Evolutionary conservation across 31 red algal genomes (phyloP).

Genomic region (Odonthalia washingtoniensis): DNA sequence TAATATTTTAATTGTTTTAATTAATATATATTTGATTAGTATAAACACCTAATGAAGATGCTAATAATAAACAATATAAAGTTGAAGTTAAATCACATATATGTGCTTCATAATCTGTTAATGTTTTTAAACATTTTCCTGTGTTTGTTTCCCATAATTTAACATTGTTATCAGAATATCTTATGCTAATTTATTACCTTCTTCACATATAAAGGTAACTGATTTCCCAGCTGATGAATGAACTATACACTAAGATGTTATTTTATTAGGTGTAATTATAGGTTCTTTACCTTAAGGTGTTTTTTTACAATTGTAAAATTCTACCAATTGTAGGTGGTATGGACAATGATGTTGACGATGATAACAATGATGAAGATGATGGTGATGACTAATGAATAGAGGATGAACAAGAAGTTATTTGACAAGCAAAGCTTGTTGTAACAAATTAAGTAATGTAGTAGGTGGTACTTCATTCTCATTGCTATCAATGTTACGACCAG

Average conservation of each 20-base stretch:
- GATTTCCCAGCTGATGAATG: constrained; percentile 91
- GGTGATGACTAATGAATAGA: constrained; percentile 57
- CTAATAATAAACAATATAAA: constrained; percentile 74
- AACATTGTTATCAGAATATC: constrained; percentile 86
- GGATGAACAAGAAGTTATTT: constrained; percentile 67
- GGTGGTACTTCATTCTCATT: constrained; percentile 77
- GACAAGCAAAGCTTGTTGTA: constrained; percentile 94
- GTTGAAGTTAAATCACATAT: constrained; percentile 91
- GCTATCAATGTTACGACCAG: no score
- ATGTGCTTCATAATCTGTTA: constrained; percentile 84
- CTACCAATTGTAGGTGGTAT: constrained; percentile 53
- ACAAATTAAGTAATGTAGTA: constrained; percentile 64
- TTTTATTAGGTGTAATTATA: no score
- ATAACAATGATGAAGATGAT: constrained; percentile 86
- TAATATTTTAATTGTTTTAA: no score
- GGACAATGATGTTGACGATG: constrained; percentile 83
- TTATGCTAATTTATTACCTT: constrained; percentile 92
- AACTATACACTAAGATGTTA: no score
- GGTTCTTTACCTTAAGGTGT: no score
- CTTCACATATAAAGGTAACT: no score
- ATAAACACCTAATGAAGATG: constrained; percentile 79
- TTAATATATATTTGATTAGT: constrained; percentile 82
- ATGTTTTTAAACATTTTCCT: constrained; percentile 37
- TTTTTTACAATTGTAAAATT: no score
- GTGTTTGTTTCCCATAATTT: constrained; percentile 79